Base-by-base conservation (phyloP, 306 rosid species). In the Vigna mungo region DNA sequence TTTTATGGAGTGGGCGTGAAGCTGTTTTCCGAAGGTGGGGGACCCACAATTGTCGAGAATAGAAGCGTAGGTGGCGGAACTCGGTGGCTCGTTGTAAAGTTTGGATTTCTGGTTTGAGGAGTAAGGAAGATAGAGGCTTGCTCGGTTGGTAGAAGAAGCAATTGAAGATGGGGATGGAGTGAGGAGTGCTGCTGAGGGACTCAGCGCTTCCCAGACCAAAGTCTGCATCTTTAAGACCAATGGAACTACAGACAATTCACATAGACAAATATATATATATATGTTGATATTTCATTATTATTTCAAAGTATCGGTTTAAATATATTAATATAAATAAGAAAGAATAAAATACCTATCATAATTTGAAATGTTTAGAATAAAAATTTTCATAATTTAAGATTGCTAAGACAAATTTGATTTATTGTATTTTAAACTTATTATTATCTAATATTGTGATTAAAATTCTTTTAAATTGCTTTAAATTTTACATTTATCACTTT, bases 31-130 rank as follows among this genome's bases (percentile, higher is more conserved):
- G 5, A 75, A 49, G 78, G 23, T 21, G 14, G 77, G 84, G 81
- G 84, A 70, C 21, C 10, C 66, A 68, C 89, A 87, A 55, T 86
- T 75, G 23, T 87, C 91, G 6, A 85, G 86, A 74, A 83, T 3
- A 2, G 58, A 66, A 18, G 87, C 87, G 9, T 82, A 87, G 4
- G 80, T 71, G 61, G 74, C 61, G 16, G 89, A 85, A 72, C 41
- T 76, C 13, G 76, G 61, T 25, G 86, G 86, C 46, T 71, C 18
- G 5, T 72, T 72, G 18, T 39, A 18, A 20, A 39, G 17, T 3
- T 60, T 72, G 66, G 59, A 55, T 23, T n/a, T 37, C 37, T n/a
- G 36, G 62, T 74, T 77, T 63, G 83, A 70, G 59, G 72, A 18
- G 10, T 17, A 75, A 44, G 14, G 78, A 53, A 76, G 73, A 23